Conservation (phyloP, 2,329 filamentous ascomycete species). For the Nigrospora osmanthi region DNA sequence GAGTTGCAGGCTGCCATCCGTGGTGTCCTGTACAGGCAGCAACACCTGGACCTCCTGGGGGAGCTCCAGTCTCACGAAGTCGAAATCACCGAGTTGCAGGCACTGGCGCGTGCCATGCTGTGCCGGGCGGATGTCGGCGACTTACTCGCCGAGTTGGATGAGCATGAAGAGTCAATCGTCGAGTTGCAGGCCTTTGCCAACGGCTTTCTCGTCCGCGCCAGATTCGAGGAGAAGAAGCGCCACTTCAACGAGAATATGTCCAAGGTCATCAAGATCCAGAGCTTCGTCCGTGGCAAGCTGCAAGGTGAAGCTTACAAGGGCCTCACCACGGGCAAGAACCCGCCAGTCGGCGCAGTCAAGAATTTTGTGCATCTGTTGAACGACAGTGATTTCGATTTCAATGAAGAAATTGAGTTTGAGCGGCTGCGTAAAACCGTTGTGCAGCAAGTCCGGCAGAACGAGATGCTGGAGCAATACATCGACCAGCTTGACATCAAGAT, state of each 20-base stretch:
- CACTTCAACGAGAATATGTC: slow-evolving; percentile 97
- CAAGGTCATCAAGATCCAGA: slow-evolving; percentile 97
- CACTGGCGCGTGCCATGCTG: slow-evolving; percentile 70
- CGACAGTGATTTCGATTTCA: slow-evolving; percentile 97
- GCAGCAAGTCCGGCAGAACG: slow-evolving; percentile 93
- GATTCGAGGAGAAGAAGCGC: slow-evolving; percentile 76
- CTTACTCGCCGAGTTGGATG: slow-evolving; percentile 69
- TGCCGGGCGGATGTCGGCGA: slow-evolving; percentile 66
- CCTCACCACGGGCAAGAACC: slow-evolving; percentile 91
- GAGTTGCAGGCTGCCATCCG: slow-evolving; percentile 60
- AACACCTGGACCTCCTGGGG: slow-evolving; percentile 55
- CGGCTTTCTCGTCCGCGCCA: slow-evolving; percentile 64
- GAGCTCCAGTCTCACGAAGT: slow-evolving; percentile 62
- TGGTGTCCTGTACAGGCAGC: slow-evolving; percentile 56
- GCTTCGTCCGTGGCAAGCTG: slow-evolving; percentile 87
- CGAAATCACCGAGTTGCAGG: slow-evolving; percentile 65
- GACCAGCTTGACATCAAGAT: slow-evolving; percentile 99
- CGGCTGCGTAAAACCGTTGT: slow-evolving; percentile 91
- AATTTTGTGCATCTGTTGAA: slow-evolving; percentile 97
- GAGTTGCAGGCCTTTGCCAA: slow-evolving; percentile 69
- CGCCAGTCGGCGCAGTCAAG: slow-evolving; percentile 92
- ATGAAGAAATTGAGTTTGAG: slow-evolving; percentile 97
- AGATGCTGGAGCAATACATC: slow-evolving; percentile 95
- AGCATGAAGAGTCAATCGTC: slow-evolving; percentile 69
- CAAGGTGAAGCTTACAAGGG: slow-evolving; percentile 98